A percentile compares a stretch with the other conserved stretches of the same genome.
Evolutionary conservation across 2,329 filamentous ascomycete genomes (phyloP).

Genomic region (Penicillium griseofulvum): DNA sequence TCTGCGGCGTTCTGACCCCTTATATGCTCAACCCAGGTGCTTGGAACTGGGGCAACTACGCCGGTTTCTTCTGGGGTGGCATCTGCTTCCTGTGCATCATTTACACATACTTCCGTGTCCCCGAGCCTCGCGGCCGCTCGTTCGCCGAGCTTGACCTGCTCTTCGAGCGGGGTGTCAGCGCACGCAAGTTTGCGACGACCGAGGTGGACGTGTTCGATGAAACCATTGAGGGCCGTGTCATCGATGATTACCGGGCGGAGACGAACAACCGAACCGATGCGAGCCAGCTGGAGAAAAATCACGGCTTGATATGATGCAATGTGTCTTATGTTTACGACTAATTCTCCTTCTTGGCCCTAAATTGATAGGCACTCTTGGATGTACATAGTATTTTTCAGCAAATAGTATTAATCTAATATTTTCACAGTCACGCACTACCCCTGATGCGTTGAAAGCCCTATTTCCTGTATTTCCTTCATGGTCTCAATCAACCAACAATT

Average conservation of each 20-base stretch:
- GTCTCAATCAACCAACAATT: slow-evolving; percentile 54
- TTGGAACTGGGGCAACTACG: slow-evolving; percentile 85
- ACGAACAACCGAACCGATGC: slow-evolving; percentile 54
- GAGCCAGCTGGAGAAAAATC: slow-evolving; percentile 54
- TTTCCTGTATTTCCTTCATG: background rate
- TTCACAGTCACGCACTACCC: background rate
- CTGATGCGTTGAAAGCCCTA: background rate
- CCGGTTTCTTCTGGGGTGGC: slow-evolving; percentile 85
- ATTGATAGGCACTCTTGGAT: background rate
- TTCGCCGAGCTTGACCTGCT: slow-evolving; percentile 85
- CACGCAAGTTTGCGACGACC: slow-evolving; percentile 67
- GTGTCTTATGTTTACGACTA: slow-evolving; percentile 21
- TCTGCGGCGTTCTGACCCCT: slow-evolving; percentile 77
- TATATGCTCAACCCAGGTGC: slow-evolving; percentile 88
- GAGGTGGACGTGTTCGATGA: slow-evolving; percentile 56
- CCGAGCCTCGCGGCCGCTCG: slow-evolving; percentile 74
- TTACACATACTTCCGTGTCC: slow-evolving; percentile 77
- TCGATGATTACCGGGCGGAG: slow-evolving; percentile 31
- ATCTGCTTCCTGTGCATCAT: slow-evolving; percentile 77
- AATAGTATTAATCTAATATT: slow-evolving; percentile 4
- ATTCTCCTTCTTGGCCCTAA: background rate
- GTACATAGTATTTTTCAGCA: slow-evolving; percentile 4
- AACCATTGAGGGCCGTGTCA: slow-evolving; percentile 27
- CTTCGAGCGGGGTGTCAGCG: slow-evolving; percentile 70
- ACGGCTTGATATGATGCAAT: slow-evolving; percentile 16